These are phyloP conservation scores for Zygosaccharomyces lentus DNA, from an alignment of 805 yeast genomes.

Conservation along the genomic window DNA sequence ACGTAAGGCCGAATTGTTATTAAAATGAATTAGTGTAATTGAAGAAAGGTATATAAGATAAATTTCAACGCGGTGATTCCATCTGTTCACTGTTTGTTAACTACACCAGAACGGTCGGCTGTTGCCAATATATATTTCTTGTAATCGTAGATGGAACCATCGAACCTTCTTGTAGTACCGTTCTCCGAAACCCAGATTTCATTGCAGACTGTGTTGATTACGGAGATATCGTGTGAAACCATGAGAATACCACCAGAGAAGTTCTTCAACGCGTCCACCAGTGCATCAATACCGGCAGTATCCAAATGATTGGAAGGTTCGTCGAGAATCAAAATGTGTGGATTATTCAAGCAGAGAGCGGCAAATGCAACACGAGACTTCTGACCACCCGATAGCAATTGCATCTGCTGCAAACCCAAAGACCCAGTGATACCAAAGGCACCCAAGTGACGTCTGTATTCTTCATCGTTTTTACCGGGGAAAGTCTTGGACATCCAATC, in stretches of 20 bases:
- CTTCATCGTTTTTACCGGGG: conserved; percentile 95
- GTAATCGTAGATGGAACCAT: conserved; percentile 81
- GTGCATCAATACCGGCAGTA: conserved; percentile 95
- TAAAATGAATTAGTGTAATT: conserved; percentile 38
- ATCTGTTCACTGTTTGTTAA: conserved; percentile 60
- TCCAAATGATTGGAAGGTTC: conserved; percentile 99
- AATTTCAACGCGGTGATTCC: not conserved
- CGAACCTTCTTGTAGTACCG: conserved; percentile 71
- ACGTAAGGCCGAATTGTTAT: conserved; percentile 76
- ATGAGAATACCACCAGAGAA: conserved; percentile 95
- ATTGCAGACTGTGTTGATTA: conserved; percentile 82
- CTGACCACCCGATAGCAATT: conserved; percentile 92
- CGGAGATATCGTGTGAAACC: conserved; percentile 96
- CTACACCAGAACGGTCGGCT: conserved; percentile 86
- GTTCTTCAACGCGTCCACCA: conserved; percentile 78
- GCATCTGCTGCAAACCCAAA: conserved; percentile 86
- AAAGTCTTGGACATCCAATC: conserved; percentile 86
- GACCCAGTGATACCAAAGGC: conserved; percentile 97
- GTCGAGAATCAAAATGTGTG: conserved; percentile 88
- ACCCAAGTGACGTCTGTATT: conserved; percentile 93
- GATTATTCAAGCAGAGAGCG: conserved; percentile 81
- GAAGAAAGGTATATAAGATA: not conserved
- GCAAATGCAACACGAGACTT: conserved; percentile 98
- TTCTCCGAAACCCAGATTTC: conserved; percentile 95
- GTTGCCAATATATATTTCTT: conserved; percentile 77